Percentiles rank a stretch among this genome's conserved stretches.
Conservation (phyloP, 371 early-diverging fungal species). For the Mortierella sp. region DNA sequence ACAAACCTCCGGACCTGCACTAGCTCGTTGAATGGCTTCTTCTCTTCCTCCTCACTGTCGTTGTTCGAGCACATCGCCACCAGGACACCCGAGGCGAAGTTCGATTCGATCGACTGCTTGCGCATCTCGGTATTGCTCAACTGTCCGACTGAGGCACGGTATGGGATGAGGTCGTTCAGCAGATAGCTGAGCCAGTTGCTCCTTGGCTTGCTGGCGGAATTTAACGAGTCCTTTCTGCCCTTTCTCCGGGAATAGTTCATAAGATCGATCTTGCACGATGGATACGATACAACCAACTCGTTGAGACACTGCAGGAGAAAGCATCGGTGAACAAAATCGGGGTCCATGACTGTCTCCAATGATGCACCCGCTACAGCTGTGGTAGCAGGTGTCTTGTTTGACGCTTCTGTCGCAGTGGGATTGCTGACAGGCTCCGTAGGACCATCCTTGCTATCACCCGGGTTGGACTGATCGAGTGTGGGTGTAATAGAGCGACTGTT, state of each 20-base stretch:
- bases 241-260: conserved; percentile 71
- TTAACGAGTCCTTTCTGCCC: conserved; percentile 56
- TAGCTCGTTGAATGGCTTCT: conserved; percentile 64
- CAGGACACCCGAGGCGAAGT: conserved; percentile 71
- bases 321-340: conserved; percentile 75
- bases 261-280: conserved; percentile 82
- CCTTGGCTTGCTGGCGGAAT: conserved; percentile 40
- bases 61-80: conserved; percentile 68
- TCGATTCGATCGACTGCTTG: conserved; percentile 72
- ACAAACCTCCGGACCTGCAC: conserved; percentile 74
- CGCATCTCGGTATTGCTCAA: conserved; percentile 63
- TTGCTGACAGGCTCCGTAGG: not conserved
- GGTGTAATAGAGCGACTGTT: conserved; percentile 2
- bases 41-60: conserved; percentile 62
- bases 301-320: conserved; percentile 88
- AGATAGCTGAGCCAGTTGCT: conserved; percentile 61
- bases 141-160: conserved; percentile 63
- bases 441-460: not conserved
- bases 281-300: conserved; percentile 88
- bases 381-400: not conserved
- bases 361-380: no score
- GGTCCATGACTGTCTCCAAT: conserved; percentile 19
- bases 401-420: not conserved
- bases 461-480: not conserved
- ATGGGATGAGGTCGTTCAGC: conserved; percentile 73